Percentiles rank a stretch among this genome's conserved stretches.
These are phyloP conservation scores for Collybiopsis luxurians DNA, from an alignment of 768 basidiomycete species.

Conservation along the genomic window DNA sequence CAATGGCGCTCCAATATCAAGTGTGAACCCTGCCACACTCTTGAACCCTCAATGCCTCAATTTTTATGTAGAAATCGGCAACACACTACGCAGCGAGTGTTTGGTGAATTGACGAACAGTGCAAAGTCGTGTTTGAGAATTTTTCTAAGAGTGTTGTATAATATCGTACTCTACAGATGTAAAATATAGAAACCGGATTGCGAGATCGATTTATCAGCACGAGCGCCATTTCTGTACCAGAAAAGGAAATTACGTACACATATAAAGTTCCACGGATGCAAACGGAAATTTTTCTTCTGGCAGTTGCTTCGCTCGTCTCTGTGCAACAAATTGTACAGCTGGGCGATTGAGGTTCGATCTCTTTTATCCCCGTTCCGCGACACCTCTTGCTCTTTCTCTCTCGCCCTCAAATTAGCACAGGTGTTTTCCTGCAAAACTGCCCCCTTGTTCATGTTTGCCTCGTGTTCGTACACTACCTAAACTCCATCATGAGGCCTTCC, in stretches of 20 bases:
- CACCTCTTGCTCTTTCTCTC: background rate
- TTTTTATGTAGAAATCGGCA: slow-evolving; percentile 57
- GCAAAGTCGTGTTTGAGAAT: no score
- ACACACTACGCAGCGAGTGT: slow-evolving; percentile 11
- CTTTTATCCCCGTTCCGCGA: slow-evolving; percentile 2
- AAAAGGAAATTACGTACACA: slow-evolving; percentile 1
- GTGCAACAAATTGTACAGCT: background rate
- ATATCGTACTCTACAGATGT: no score
- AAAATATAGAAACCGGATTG: no score
- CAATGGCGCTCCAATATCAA: slow-evolving; percentile 68
- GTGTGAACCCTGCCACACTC: slow-evolving; percentile 70
- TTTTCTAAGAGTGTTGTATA: no score
- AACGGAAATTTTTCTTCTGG: background rate
- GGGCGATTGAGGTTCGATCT: background rate
- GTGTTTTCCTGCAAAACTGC: background rate
- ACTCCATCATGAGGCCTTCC: slow-evolving; percentile 43
- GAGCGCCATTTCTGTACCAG: no score
- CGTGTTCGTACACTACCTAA: slow-evolving; percentile 35
- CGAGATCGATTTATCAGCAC: no score
- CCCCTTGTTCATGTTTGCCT: slow-evolving; percentile 39
- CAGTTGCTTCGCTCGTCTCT: background rate
- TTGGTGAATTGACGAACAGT: no score
- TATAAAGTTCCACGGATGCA: background rate
- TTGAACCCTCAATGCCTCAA: slow-evolving; percentile 70
- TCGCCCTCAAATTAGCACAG: background rate